Evolutionary conservation across 2,329 filamentous ascomycete species (phyloP), one percentile per base, ranked within the genome.

Genomic region (Pseudogymnoascus sp.): DNA sequence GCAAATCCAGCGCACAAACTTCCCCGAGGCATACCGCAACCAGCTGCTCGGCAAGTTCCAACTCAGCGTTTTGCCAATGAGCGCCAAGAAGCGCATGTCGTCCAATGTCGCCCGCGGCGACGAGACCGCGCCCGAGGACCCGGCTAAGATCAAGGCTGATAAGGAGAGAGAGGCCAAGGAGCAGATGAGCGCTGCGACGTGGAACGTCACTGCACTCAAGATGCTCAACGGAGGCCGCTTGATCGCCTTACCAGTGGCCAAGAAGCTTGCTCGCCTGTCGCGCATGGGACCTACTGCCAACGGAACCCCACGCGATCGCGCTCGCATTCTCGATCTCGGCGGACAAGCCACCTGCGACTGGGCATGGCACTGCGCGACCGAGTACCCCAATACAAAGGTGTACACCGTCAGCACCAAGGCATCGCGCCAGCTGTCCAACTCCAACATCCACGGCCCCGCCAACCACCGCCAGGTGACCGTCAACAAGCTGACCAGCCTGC

Each of bases 301-400:
- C 43, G 80, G 81, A 38, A 74, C 76, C 16, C 72, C 76, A 61
- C 78, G 78, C 64, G 78, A 84, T 64, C 82, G 86, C 24, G 78
- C 86, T 3, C 81, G 89, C 35, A 88, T 97, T 63, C 83, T 98
- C 26, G 93, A 98, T 72, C 86, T 97, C 35, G 92, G 90, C 59
- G 93, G 93, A 50, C 88, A 93, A 72, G 82, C 89, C 0, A 86
- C 89, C 12, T 93, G 91, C 72, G 92, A 96, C 75, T 99, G 95
- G 95, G 93, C 90, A 22, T 99, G 95, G 95, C 88, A 95, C 72
- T 89, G 91, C 64, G 92, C 95, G 0, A 82, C 90, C 59, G 89
- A 93, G 73, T 95, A 93, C 75, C 91, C 90, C 16, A 88, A 91
- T 73, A 84, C 90, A 63, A 92, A 91, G 73, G 85, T 97, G 62